Evolutionary conservation across 2,329 filamentous ascomycete species (phyloP).

Genomic region (Alternaria sp.): DNA sequence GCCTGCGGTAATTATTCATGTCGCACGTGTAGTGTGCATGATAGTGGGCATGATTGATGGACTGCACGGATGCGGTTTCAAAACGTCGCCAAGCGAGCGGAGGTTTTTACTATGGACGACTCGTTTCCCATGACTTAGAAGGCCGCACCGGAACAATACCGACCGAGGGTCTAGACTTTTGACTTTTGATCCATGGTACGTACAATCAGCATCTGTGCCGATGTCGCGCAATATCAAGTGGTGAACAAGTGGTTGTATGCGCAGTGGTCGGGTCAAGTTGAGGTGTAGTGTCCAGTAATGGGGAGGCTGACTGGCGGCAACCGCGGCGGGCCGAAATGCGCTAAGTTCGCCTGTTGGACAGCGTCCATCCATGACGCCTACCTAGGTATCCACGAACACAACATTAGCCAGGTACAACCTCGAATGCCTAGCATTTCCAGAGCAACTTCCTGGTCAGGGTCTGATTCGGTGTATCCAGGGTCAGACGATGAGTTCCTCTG

Average conservation of each 20-base stretch:
- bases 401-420: background rate
- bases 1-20: background rate
- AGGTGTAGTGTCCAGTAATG: background rate
- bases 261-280: background rate
- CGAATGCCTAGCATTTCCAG: background rate
- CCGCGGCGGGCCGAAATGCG: background rate
- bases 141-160: background rate
- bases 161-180: background rate
- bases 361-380: background rate
- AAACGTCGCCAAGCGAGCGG: background rate
- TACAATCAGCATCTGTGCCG: background rate
- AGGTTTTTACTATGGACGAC: background rate
- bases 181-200: background rate
- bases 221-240: background rate
- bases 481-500: background rate
- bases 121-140: background rate
- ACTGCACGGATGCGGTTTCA: constrained; percentile 1
- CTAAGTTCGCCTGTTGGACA: background rate
- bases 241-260: background rate
- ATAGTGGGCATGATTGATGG: constrained; percentile 2
- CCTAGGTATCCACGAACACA: background rate
- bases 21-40: background rate
- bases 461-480: background rate
- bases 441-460: background rate
- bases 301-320: background rate